Evolutionary conservation across 495 filamentous ascomycete genomes (phyloP).

Genomic region (Penicillium waksmanii): DNA sequence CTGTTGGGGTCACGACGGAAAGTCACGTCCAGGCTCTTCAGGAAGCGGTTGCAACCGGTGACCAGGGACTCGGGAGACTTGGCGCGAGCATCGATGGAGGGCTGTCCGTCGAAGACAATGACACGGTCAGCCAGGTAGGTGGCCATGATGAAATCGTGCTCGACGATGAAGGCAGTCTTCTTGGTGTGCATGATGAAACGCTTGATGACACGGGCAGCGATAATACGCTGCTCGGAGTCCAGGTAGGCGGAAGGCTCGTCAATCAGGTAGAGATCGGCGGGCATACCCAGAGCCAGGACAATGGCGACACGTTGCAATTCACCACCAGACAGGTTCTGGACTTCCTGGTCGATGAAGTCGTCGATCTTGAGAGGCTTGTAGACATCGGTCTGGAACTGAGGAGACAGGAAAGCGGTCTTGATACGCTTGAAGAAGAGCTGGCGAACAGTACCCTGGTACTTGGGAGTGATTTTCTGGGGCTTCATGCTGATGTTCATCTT

Average conservation of each 20-base stretch:
- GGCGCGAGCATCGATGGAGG: constrained; percentile 83
- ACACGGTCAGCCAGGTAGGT: constrained; percentile 97
- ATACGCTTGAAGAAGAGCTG: constrained; percentile 97
- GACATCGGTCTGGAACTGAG: constrained; percentile 98
- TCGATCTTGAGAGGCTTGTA: constrained; percentile 98
- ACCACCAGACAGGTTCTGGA: constrained; percentile 97
- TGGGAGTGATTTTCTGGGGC: constrained; percentile 98
- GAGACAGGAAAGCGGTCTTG: constrained; percentile 91
- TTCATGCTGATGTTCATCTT: constrained; percentile 99
- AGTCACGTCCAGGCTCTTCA: constrained; percentile 94
- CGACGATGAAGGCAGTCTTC: constrained; percentile 98
- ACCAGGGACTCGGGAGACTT: constrained; percentile 89
- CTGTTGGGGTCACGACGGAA: constrained; percentile 98
- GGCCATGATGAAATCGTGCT: constrained; percentile 99
- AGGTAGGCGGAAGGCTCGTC: constrained; percentile 95
- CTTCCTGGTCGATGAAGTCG: constrained; percentile 99
- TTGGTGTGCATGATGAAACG: constrained; percentile 99
- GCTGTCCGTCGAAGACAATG: constrained; percentile 95
- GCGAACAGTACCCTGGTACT: constrained; percentile 93
- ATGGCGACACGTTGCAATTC: constrained; percentile 99
- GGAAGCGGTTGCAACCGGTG: constrained; percentile 94
- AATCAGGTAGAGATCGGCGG: constrained; percentile 98
- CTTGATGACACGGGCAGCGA: constrained; percentile 96
- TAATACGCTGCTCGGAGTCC: constrained; percentile 98
- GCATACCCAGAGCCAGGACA: constrained; percentile 88